phyloP scores from a whole-genome alignment of 345 rosid genomes.

The Eucalyptus camaldulensis region DNA sequence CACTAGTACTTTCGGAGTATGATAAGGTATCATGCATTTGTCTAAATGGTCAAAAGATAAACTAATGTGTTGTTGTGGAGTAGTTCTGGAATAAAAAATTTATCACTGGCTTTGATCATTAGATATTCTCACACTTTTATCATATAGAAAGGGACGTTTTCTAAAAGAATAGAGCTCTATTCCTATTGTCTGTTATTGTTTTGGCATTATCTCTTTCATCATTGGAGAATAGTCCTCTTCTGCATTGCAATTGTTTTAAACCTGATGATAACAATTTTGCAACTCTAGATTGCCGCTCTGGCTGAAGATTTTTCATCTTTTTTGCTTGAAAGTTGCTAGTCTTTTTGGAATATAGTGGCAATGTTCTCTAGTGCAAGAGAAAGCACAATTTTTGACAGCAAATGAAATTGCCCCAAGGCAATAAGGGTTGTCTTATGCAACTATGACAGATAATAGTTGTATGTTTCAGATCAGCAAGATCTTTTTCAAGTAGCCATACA shows the following conservation, averaged over 20 bases:
- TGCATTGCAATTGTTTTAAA: not conserved
- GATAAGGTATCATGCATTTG: not conserved
- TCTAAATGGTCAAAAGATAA: not conserved
- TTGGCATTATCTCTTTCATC: not conserved
- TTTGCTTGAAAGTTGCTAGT: not conserved
- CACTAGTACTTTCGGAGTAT: not conserved
- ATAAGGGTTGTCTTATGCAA: not conserved
- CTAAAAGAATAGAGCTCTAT: not conserved
- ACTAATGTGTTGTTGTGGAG: not conserved
- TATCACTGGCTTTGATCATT: not conserved
- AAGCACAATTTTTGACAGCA: not conserved
- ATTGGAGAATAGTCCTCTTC: not conserved
- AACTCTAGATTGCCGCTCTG: not conserved
- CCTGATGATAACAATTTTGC: not conserved
- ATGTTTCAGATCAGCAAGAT: constrained; percentile 65
- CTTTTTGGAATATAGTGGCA: not conserved
- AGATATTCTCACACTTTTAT: not conserved
- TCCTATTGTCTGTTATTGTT: not conserved
- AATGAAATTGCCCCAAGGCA: not conserved
- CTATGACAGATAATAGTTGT: not conserved
- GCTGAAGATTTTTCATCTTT: not conserved
- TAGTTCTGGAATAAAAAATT: not conserved
- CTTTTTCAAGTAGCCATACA: constrained; percentile 62
- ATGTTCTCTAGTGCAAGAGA: not conserved
- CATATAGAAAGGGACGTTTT: not conserved